Evolutionary conservation across 768 basidiomycete species (phyloP), one percentile per base, ranked within the genome.

Genomic region (Coprinellus micaceus): DNA sequence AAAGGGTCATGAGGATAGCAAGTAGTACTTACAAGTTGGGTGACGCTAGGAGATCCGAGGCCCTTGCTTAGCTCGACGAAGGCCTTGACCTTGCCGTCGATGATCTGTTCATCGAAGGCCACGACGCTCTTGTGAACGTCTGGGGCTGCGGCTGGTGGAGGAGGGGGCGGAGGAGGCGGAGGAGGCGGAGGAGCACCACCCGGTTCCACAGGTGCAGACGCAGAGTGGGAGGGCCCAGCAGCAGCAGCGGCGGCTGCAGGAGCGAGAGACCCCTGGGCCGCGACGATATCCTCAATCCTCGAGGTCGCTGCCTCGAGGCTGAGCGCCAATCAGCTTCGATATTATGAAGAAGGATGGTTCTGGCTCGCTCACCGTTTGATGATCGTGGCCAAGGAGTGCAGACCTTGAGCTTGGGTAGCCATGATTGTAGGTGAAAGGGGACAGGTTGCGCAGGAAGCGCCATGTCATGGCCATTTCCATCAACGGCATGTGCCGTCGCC

Each of bases 291-390:
- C 71, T 99, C 97, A 33, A 99, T 83, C 30, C 97, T 84, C 43
- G 90, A 91, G 5, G 93, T 94, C 9, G 94, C 91, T 24, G 97
- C 97, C 78, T 95, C 90, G 50, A 94, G 82, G 61, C 94, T 94
- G 65, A 82, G 77, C 57, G 54, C 17, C 57, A 56, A 52, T 58
- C 33, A 52, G 49, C 47, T 50, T 41, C 21, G 30, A 47, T 28
- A 10, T 48, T 40, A 19, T 57, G 44, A 57, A 52, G 41, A 50
- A 61, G 24, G n/a, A 49, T 25, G 19, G 49, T 21, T 9, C 30
- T 19, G 17, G 29, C 46, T 28, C 43, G 65, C 77, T 54, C 65
- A 89, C 89, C 90, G 83, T 71, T 91, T 92, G 69, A 89, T 88
- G 58, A 92, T 85, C 10, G 90, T 92, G 25, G 88, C 84, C 24